Percentiles rank a stretch among this genome's conserved stretches.
These are phyloP conservation scores for Colletotrichum sp. DNA, from an alignment of 2,329 filamentous ascomycete genomes.

Conservation along the genomic window DNA sequence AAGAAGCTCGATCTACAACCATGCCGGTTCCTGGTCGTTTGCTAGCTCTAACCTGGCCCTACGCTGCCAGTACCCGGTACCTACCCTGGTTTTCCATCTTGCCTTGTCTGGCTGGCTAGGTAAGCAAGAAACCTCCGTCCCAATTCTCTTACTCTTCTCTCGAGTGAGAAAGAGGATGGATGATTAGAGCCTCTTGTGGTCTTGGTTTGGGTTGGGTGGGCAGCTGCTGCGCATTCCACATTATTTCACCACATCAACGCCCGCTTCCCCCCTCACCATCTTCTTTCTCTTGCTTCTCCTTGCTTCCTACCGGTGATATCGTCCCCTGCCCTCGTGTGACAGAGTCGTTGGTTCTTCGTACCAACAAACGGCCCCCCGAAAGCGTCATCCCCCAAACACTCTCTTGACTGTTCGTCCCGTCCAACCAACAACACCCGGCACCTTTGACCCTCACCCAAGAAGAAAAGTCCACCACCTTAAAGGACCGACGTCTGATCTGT, in stretches of 20 bases:
- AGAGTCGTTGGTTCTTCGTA: background rate
- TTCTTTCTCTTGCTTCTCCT: background rate
- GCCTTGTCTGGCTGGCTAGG: background rate
- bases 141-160: background rate
- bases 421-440: conserved; percentile 4
- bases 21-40: background rate
- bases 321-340: background rate
- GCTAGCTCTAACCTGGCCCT: background rate
- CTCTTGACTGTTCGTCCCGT: background rate
- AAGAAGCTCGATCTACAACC: background rate
- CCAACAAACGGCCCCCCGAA: conserved; percentile 3
- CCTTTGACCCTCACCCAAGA: conserved; percentile 1
- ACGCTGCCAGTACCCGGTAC: background rate
- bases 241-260: conserved; percentile 2
- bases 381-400: background rate
- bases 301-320: background rate
- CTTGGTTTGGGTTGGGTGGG: background rate
- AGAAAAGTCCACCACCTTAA: background rate
- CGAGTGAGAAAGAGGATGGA: background rate
- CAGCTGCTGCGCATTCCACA: background rate
- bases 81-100: background rate
- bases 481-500: conserved; percentile 5
- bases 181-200: background rate
- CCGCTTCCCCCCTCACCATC: background rate
- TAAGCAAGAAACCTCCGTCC: background rate